Percentiles rank a stretch among this genome's conserved stretches.
These are phyloP conservation scores for Mortierella sp. DNA, from an alignment of 371 early-diverging fungal genomes.

Conservation along the genomic window DNA sequence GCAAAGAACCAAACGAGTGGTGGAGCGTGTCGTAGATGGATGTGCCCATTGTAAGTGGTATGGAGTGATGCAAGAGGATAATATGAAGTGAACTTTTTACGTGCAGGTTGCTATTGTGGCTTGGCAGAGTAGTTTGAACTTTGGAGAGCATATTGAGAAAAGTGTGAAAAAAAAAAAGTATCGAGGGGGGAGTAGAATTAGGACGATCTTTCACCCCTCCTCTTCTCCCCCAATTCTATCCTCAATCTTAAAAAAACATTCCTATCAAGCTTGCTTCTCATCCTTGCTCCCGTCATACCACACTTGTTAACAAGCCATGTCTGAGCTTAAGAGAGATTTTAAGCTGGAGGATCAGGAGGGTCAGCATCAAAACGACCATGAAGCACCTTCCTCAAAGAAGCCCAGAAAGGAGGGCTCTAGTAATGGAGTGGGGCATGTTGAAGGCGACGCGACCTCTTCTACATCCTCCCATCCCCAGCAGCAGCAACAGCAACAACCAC, in stretches of 20 bases:
- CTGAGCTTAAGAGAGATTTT: slow-evolving; percentile 47
- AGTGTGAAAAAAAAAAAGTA: neutral
- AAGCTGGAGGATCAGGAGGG: slow-evolving; percentile 37
- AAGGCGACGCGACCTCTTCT: neutral
- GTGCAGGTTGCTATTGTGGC: slow-evolving; percentile 5
- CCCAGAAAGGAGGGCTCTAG: slow-evolving; percentile 12
- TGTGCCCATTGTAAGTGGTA: slow-evolving; percentile 21
- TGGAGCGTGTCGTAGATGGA: slow-evolving; percentile 21
- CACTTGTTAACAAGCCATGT: neutral
- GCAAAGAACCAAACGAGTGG: slow-evolving; percentile 11
- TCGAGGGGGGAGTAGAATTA: neutral
- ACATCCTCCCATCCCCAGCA: neutral
- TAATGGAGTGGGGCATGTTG: slow-evolving; percentile 6
- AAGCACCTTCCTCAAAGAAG: slow-evolving; percentile 22
- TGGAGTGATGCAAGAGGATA: neutral
- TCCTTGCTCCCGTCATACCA: neutral
- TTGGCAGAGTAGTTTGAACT: slow-evolving; percentile 1
- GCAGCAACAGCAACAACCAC: slow-evolving; percentile 2
- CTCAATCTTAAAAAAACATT: no score
- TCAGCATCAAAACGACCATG: slow-evolving; percentile 11
- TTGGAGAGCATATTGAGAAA: neutral
- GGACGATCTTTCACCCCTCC: slow-evolving; percentile 1
- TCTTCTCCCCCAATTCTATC: neutral
- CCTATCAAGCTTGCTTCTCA: neutral
- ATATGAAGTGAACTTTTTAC: neutral